Base-by-base conservation (phyloP, 148 eudicot genomes). In the Agrostemma githago region DNA sequence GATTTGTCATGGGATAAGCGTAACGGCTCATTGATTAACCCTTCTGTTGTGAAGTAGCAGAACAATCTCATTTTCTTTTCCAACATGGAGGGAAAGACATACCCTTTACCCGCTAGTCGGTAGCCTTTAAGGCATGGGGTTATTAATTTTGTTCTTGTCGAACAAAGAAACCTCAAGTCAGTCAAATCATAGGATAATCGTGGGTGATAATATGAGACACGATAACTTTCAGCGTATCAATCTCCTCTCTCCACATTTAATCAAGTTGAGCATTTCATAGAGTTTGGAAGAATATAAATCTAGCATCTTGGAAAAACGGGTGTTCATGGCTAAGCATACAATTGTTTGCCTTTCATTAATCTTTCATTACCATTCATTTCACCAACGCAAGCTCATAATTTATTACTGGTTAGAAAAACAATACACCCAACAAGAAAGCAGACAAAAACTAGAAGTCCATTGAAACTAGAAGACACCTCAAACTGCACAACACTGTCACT, bases 151-250 rank as follows among this genome's bases (percentile, higher is more conserved):
- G 46, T 43, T 43, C 6, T 4, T 5, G 46, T 43, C 53, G 8
- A 46, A 51, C 19, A 15, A 74, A 8, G 17, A 66, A 46, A 57
- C 16, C 41, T 67, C 51, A 57, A 75, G 44, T 62, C 51, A 46
- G 44, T 42, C 44, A 42, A 42, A 6, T 42, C 46, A 7, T 26
- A 68, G 20, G 53, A 17, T 39, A 14, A 38, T 1, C 11, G 3
- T 40, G n/a, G 51, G 17, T 51, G 16, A 12, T 54, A 20, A 6
- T 4, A 14, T 38, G 54, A 63, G 41, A 48, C 42, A 62, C 40
- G 21, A 12, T 62, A 26, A 62, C 66, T 62, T 62, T 57, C 62
- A 58, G 19, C 17, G 20, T 16, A 58, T 58, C 62, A 16, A n/a
- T 58, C 21, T 58, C 21, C 21, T 58, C 62, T 5, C n/a, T 58